Evolutionary conservation across 2,329 filamentous ascomycete genomes (phyloP).

Genomic region (Thelonectria discophora): DNA sequence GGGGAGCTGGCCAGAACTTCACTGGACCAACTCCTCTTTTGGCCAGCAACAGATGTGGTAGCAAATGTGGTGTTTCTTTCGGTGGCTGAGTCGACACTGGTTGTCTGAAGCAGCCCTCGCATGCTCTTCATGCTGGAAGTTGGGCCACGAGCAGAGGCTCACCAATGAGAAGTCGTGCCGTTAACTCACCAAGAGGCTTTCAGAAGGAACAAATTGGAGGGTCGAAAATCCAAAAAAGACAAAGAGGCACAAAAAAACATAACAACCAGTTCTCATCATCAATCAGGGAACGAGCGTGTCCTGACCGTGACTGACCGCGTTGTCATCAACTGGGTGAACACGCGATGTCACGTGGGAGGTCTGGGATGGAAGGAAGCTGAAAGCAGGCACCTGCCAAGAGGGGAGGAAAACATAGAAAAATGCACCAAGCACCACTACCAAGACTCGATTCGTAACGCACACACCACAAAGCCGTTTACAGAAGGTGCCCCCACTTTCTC

Average conservation of each 20-base stretch:
- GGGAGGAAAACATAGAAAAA: background rate
- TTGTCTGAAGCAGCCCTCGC: conserved; percentile 57
- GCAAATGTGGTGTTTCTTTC: conserved; percentile 50
- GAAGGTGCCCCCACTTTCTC: background rate
- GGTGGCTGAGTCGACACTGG: conserved; percentile 59
- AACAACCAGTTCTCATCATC: background rate
- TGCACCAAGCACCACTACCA: background rate
- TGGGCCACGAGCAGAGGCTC: conserved; percentile 24
- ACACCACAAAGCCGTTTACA: background rate
- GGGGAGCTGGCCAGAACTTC: conserved; percentile 24
- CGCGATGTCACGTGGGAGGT: conserved; percentile 41
- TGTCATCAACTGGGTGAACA: conserved; percentile 10
- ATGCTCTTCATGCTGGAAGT: conserved; percentile 53
- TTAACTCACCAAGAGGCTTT: background rate
- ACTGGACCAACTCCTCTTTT: conserved; percentile 54
- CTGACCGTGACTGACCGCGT: conserved; percentile 28
- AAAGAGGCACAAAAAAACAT: background rate
- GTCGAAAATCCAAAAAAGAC: background rate
- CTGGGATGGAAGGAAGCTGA: conserved; percentile 6
- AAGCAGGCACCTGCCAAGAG: conserved; percentile 1
- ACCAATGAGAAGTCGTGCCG: background rate
- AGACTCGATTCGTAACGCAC: background rate
- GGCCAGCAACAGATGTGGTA: conserved; percentile 55
- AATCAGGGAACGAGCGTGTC: conserved; percentile 3
- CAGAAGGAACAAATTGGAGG: background rate